These are phyloP conservation scores for Colletotrichum simmondsii DNA, from an alignment of 2,329 filamentous ascomycete genomes.

Conservation along the genomic window DNA sequence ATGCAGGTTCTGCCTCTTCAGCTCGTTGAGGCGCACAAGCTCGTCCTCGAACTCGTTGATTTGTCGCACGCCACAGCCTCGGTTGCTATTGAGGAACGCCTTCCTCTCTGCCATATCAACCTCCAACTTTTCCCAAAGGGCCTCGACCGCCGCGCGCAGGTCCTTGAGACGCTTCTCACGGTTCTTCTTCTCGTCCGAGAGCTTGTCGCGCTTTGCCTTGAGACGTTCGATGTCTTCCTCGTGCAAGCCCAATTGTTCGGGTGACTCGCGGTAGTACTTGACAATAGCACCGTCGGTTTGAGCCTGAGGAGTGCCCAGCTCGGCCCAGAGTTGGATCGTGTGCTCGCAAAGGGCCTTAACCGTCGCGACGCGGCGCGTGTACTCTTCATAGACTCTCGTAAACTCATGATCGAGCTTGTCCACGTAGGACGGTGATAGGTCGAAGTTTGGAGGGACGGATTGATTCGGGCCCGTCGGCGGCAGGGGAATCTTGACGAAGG, in stretches of 20 bases:
- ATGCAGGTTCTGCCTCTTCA: conserved; percentile 95
- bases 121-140: conserved; percentile 87
- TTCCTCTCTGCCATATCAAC: conserved; percentile 86
- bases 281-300: conserved; percentile 91
- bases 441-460: conserved; percentile 83
- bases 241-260: conserved; percentile 93
- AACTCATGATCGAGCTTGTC: conserved; percentile 90
- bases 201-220: conserved; percentile 79
- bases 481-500: conserved; percentile 86
- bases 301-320: conserved; percentile 92
- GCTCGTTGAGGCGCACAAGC: conserved; percentile 83
- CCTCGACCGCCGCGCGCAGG: conserved; percentile 81
- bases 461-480: conserved; percentile 84
- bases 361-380: conserved; percentile 81
- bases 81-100: conserved; percentile 85
- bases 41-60: conserved; percentile 98
- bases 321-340: conserved; percentile 94
- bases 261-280: conserved; percentile 87
- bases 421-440: conserved; percentile 91
- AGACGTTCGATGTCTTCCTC: conserved; percentile 84
- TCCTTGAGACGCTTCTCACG: conserved; percentile 83
- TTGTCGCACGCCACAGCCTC: conserved; percentile 88
- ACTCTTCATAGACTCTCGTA: conserved; percentile 95
- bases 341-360: conserved; percentile 83
- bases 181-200: conserved; percentile 87